phyloP scores from a whole-genome alignment of 2,329 filamentous ascomycete species.

The Aspergillus persii region DNA sequence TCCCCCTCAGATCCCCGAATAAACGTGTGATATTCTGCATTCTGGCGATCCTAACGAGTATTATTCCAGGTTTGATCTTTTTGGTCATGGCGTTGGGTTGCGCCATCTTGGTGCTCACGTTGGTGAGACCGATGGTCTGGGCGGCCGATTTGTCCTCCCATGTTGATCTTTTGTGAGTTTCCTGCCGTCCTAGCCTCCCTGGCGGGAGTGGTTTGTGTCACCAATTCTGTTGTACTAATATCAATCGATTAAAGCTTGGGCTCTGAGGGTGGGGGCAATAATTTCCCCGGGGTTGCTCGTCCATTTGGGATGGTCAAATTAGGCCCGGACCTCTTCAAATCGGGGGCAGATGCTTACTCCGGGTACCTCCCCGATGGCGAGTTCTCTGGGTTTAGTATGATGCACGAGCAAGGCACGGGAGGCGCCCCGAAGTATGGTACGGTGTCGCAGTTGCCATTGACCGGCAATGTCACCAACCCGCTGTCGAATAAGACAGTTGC shows the following conservation, averaged over 20 bases:
- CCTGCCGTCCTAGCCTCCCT: not conserved
- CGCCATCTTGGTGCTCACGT: constrained; percentile 12
- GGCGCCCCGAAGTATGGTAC: constrained; percentile 70
- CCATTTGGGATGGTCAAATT: constrained; percentile 47
- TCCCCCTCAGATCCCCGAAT: not conserved
- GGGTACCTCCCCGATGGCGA: constrained; percentile 46
- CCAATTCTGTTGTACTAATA: not conserved
- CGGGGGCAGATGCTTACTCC: constrained; percentile 40
- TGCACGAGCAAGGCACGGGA: constrained; percentile 66
- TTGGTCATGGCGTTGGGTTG: constrained; percentile 11
- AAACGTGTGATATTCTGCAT: not conserved
- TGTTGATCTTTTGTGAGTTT: constrained; percentile 31
- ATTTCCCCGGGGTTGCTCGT: constrained; percentile 42
- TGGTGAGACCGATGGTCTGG: constrained; percentile 11
- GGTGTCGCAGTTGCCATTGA: constrained; percentile 58
- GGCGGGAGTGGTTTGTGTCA: not conserved
- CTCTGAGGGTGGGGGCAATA: constrained; percentile 38
- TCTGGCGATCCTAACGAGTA: constrained; percentile 2
- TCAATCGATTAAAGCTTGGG: constrained; percentile 25
- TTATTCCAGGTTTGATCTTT: not conserved
- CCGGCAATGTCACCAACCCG: constrained; percentile 53
- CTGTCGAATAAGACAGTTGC: constrained; percentile 56
- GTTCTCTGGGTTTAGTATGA: constrained; percentile 61
- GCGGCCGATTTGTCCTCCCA: constrained; percentile 24
- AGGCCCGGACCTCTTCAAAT: constrained; percentile 40